Evolutionary conservation across 1,284 basidiomycete genomes (phyloP).

Genomic region (Fomitiporia mediterranea): DNA sequence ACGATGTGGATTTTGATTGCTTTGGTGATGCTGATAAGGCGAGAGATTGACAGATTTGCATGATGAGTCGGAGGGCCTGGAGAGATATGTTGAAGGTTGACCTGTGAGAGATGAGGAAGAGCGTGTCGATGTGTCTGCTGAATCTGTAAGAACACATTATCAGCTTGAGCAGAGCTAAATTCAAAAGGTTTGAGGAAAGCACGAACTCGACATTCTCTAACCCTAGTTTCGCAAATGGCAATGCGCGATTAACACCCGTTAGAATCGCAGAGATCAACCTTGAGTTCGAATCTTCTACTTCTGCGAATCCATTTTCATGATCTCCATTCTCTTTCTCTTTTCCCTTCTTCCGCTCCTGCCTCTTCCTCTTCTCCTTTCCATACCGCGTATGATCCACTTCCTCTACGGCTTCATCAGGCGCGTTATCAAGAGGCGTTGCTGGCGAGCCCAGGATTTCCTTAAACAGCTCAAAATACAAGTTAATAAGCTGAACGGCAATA

Average conservation of each 20-base stretch:
- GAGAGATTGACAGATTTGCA: constrained; percentile 68
- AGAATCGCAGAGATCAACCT: constrained; percentile 88
- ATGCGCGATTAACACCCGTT: constrained; percentile 91
- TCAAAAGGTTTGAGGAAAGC: not conserved
- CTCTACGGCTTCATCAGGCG: constrained; percentile 34
- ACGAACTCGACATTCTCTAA: constrained; percentile 49
- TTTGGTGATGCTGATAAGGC: constrained; percentile 30
- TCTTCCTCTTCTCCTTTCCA: constrained; percentile 33
- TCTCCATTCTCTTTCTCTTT: constrained; percentile 39
- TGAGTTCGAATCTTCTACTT: constrained; percentile 78
- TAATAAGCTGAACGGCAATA: constrained; percentile 81
- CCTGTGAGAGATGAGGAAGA: constrained; percentile 94
- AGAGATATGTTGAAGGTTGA: constrained; percentile 95
- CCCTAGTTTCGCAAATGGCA: constrained; percentile 84
- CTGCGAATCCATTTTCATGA: constrained; percentile 59
- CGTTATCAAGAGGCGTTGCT: constrained; percentile 26
- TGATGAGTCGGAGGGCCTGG: constrained; percentile 90
- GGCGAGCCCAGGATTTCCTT: constrained; percentile 74
- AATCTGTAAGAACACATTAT: constrained; percentile 47
- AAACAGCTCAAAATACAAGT: constrained; percentile 96
- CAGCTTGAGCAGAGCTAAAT: constrained; percentile 11
- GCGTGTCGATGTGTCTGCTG: constrained; percentile 85
- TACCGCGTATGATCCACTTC: constrained; percentile 32
- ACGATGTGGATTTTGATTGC: no score
- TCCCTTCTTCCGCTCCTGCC: constrained; percentile 26